Conservation (phyloP, 768 basidiomycete species). For the Auricularia sp. region DNA sequence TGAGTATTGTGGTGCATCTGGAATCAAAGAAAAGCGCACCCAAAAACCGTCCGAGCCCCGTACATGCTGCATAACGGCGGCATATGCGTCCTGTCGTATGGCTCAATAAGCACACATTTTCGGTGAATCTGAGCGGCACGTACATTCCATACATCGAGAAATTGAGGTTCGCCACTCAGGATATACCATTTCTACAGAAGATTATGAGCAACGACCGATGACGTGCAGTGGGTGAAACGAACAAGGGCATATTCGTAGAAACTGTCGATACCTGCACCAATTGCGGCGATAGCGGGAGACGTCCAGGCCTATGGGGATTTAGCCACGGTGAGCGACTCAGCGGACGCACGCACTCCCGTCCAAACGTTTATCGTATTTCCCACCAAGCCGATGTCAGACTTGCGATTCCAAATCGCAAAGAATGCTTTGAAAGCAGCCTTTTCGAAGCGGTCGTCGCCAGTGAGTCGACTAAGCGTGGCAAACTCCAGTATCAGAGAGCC, state of each 20-base stretch:
- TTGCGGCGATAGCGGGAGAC: conserved; percentile 62
- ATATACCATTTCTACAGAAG: conserved; percentile 65
- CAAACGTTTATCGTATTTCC: conserved; percentile 81
- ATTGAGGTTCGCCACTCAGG: conserved; percentile 75
- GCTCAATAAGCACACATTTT: neutral
- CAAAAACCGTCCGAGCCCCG: conserved; percentile 79
- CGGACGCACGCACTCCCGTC: conserved; percentile 52
- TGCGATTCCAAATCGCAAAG: conserved; percentile 88
- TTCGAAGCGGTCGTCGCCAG: conserved; percentile 84
- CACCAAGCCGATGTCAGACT: conserved; percentile 72
- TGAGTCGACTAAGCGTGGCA: conserved; percentile 82
- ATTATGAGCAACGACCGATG: too few species aligned
- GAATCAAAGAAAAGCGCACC: conserved; percentile 37
- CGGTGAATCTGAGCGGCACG: neutral
- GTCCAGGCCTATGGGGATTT: conserved; percentile 50
- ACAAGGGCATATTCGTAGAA: conserved; percentile 85
- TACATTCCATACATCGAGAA: conserved; percentile 63
- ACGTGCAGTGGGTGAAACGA: too few species aligned
- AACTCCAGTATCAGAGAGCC: conserved; percentile 92
- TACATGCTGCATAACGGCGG: conserved; percentile 76
- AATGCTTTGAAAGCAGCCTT: conserved; percentile 83
- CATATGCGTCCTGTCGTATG: conserved; percentile 50
- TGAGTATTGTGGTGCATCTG: too few species aligned
- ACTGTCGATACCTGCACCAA: conserved; percentile 92
- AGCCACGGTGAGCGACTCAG: neutral